These are phyloP conservation scores for Nannochloropsis salina DNA, from an alignment of 108 stramenopile species.

Conservation along the genomic window DNA sequence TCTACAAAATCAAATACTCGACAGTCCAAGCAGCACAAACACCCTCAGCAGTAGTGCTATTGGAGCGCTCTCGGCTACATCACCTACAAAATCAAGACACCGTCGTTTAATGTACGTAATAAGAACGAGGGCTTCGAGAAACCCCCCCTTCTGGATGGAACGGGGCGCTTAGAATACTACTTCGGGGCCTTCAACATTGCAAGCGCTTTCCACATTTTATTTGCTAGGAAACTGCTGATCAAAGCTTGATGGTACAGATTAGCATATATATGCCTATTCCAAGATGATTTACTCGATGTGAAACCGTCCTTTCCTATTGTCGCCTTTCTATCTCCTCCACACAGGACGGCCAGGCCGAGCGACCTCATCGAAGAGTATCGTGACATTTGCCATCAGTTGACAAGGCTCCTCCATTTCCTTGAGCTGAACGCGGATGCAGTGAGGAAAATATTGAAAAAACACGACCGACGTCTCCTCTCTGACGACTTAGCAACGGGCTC, in stretches of 20 bases:
- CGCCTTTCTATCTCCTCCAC: neutral
- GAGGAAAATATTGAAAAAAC: conserved; percentile 6
- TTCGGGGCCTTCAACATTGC: too few species aligned
- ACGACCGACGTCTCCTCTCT: neutral
- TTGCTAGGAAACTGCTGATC: too few species aligned
- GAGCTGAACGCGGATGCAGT: conserved; percentile 1
- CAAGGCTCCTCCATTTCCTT: neutral
- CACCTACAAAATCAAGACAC: neutral
- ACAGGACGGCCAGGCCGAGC: neutral
- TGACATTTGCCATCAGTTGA: neutral
- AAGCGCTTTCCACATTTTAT: too few species aligned
- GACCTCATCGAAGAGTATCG: neutral
- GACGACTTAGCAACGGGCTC: neutral
- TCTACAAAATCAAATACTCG: neutral
- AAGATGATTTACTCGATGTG: too few species aligned
- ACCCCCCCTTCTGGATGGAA: too few species aligned
- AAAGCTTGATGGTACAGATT: too few species aligned
- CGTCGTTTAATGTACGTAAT: neutral
- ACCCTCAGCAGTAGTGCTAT: neutral
- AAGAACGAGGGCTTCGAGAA: too few species aligned
- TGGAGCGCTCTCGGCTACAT: neutral
- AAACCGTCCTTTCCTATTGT: too few species aligned
- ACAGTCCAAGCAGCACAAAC: neutral
- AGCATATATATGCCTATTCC: too few species aligned
- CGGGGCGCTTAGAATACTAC: too few species aligned